Evolutionary conservation across 2,329 filamentous ascomycete genomes (phyloP), one percentile per base, ranked within the genome.

Genomic region (Pseudogymnoascus destructans): DNA sequence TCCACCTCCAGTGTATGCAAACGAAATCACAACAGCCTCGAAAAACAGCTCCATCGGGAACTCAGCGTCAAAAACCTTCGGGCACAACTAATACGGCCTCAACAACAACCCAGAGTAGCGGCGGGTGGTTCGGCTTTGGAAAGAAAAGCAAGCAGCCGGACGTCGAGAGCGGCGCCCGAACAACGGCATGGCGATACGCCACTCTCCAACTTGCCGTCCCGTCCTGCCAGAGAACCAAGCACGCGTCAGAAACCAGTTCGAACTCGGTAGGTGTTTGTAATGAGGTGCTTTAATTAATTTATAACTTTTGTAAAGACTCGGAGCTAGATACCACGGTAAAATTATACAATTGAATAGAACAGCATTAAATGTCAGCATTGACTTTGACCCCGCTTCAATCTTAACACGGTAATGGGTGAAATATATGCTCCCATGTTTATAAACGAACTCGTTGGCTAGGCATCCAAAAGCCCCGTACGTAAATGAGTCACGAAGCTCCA

Each of bases 111-210:
- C 17, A 59, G 57, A 60, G 15, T 60, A 58, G 30, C 5, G 57
- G 64, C 38, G 66, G 65, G n/a, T 67, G 64, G 65, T 67, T 70
- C 38, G 58, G 70, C 6, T 68, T 69, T 58, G 68, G 70, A 30
- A 68, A 66, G 46, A 70, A 66, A 56, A 66, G 65, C 27, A 66
- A 61, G 52, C 65, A 67, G 58, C 57, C 59, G 27, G 67, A 69
- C 59, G 49, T 65, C 11, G 68, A 70, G 56, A 21, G 40, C 5
- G 52, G n/a, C 9, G 30, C 30, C n/a, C 5, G 54, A 30, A n/a
- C 33, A 36, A 35, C 15, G 11, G 7, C 30, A 38, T 56, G 54
- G 17, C n/a, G 54, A 56, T 15, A 35, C 30, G 17, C 54, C 54
- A 35, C 54, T 55, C 52, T 36, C 52, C n/a, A 11, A 49, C 23